A percentile compares a stretch with the other conserved stretches of the same genome.
phyloP scores from a whole-genome alignment of 139 green algal species.

The Micractinium conductrix region DNA sequence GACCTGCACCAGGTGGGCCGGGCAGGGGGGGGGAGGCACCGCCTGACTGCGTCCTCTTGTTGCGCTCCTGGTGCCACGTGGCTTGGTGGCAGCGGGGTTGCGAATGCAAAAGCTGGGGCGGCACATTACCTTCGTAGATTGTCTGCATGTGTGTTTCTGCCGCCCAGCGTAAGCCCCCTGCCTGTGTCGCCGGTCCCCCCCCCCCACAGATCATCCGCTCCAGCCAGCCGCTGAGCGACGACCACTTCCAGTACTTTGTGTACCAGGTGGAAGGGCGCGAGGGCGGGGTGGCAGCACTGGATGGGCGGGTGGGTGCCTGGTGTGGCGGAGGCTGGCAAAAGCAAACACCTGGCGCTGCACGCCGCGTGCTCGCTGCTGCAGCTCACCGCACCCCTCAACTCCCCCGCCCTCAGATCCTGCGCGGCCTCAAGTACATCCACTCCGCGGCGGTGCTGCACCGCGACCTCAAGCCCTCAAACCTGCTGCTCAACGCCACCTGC shows the following conservation, averaged over 20 bases:
- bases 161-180: not conserved
- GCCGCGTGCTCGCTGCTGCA: not conserved
- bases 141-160: too few species aligned
- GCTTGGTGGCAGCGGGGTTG: too few species aligned
- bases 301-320: slow-evolving; percentile 34
- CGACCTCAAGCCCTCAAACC: slow-evolving; percentile 97
- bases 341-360: not conserved
- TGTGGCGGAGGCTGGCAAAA: not conserved
- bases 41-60: too few species aligned
- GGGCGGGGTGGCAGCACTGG: too few species aligned
- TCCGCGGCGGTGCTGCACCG: slow-evolving; percentile 87
- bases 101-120: too few species aligned
- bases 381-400: slow-evolving; percentile 20
- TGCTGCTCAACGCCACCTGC: slow-evolving; percentile 97
- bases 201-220: slow-evolving; percentile 95
- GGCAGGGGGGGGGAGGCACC: too few species aligned
- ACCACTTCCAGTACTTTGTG: slow-evolving; percentile 99
- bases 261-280: slow-evolving; percentile 91
- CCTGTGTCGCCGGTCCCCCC: not conserved
- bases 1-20: slow-evolving; percentile 85
- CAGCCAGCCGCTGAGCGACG: slow-evolving; percentile 91
- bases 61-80: too few species aligned
- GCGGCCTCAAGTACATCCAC: slow-evolving; percentile 51
- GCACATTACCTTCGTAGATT: too few species aligned
- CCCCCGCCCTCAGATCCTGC: slow-evolving; percentile 30